Percentiles rank a stretch among this genome's conserved stretches.
Conservation (phyloP, 2,329 filamentous ascomycete genomes). For the Dactylellina leptospora region DNA sequence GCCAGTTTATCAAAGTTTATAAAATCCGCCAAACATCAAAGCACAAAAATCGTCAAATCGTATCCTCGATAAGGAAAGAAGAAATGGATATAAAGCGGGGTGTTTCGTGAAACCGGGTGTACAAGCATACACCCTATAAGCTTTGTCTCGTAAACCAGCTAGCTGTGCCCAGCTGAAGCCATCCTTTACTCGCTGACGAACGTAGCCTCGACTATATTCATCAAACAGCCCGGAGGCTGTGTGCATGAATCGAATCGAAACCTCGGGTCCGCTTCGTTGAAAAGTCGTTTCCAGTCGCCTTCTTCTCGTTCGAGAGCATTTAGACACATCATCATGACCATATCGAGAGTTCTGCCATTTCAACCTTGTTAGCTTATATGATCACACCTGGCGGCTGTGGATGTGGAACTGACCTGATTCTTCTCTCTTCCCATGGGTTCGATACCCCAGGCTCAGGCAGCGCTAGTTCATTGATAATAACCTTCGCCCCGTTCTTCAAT, state of each 20-base stretch:
- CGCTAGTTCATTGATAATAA: slow-evolving; percentile 62
- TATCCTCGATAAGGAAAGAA: no score
- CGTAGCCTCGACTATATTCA: slow-evolving; percentile 51
- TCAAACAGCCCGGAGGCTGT: slow-evolving; percentile 45
- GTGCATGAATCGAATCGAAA: slow-evolving; percentile 49
- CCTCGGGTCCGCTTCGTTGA: slow-evolving; percentile 56
- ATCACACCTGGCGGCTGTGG: slow-evolving; percentile 3
- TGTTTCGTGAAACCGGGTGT: neutral
- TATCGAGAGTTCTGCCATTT: slow-evolving; percentile 57
- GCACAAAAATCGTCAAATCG: neutral
- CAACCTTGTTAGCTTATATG: slow-evolving; percentile 48
- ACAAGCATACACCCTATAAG: neutral
- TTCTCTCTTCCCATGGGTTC: slow-evolving; percentile 55
- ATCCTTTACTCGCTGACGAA: slow-evolving; percentile 34
- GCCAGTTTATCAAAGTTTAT: slow-evolving; percentile 4
- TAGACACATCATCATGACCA: slow-evolving; percentile 60
- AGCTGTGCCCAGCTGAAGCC: neutral
- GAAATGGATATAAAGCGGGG: no score
- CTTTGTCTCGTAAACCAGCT: slow-evolving; percentile 1
- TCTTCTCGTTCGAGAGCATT: slow-evolving; percentile 60
- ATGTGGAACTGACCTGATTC: slow-evolving; percentile 54
- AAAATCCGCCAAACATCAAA: neutral
- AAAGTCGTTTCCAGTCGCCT: slow-evolving; percentile 58
- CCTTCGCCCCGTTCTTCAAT: slow-evolving; percentile 66
- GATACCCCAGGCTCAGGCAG: slow-evolving; percentile 52